phyloP scores from a whole-genome alignment of 1,284 basidiomycete genomes.

The Pseudozyma sp. region DNA sequence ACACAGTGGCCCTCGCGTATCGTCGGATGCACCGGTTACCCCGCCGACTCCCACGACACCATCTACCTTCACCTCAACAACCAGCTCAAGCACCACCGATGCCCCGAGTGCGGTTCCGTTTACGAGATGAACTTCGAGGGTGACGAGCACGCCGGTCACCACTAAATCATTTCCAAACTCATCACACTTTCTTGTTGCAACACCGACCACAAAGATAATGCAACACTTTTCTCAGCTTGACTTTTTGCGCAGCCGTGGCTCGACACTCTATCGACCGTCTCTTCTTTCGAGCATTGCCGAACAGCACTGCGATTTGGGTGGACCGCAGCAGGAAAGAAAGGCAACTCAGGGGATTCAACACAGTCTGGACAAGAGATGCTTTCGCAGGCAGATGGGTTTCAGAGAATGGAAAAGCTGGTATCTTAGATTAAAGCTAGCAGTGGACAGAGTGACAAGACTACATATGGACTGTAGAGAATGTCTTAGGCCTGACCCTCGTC shows the following conservation, averaged over 20 bases:
- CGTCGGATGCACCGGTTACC: constrained; percentile 67
- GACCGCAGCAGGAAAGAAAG: too few species aligned
- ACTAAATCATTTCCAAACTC: constrained; percentile 34
- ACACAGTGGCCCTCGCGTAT: constrained; percentile 60
- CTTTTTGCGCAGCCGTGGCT: neutral
- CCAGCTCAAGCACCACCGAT: constrained; percentile 62
- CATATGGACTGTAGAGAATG: neutral
- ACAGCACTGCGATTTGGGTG: too few species aligned
- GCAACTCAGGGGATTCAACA: too few species aligned
- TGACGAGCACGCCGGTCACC: constrained; percentile 51
- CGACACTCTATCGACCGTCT: too few species aligned
- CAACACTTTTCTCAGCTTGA: constrained; percentile 28
- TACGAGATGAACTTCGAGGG: constrained; percentile 61
- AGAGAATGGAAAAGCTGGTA: neutral
- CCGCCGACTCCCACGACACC: constrained; percentile 67
- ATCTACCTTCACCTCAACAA: constrained; percentile 64
- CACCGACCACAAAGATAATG: constrained; percentile 22
- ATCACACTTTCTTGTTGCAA: constrained; percentile 13
- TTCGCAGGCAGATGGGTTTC: neutral
- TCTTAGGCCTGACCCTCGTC: constrained; percentile 10
- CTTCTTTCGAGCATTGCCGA: too few species aligned
- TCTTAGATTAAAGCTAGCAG: constrained; percentile 1
- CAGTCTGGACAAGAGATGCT: too few species aligned
- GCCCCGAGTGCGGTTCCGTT: constrained; percentile 67
- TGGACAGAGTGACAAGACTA: neutral